Evolutionary conservation across 2,329 filamentous ascomycete genomes (phyloP), one percentile per base, ranked within the genome.

Genomic region (Ophiostoma sp.): DNA sequence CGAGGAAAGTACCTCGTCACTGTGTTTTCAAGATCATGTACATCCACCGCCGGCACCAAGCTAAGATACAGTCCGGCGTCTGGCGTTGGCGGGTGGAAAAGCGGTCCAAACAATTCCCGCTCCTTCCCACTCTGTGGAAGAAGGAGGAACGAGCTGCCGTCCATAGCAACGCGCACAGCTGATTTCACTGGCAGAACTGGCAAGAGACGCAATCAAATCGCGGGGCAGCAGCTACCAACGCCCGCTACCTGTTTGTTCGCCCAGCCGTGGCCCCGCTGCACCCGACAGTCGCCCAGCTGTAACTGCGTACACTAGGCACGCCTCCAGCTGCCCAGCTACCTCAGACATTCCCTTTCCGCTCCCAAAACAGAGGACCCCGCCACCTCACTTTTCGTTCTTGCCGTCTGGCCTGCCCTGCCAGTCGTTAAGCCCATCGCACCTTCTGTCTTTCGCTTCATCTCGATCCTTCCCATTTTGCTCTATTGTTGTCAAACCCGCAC

Each of bases 371-470:
- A 27, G 49, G 47, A 71, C 69, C 69, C 70, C 67, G 69, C 69
- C 69, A 70, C 68, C 70, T 67, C 65, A 67, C 66, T 69, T 69
- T 70, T 66, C 66, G 58, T 47, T 36, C 58, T 40, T 60, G n/a
- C 58, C 67, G 52, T 60, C 27, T 27, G 27, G n/a, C 64, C 64
- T 69, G 49, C 63, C 49, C 49, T 58, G 18, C 49, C 49, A 40
- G 27, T 27, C 27, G 27, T 66, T 67, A 63, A 67, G 49, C 55
- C 55, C 55, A 60, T 55, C 18, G 49, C 18, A 18, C 49, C 49
- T 55, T 55, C 49, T 18, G 27, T 55, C 18, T 55, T 55, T 36
- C n/a, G 49, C 49, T 55, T 55, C 49, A 8, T 27, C 49, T 55
- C n/a, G 8, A 55, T 27, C n/a, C 49, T 9, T 55, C 18, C 42